Percentiles rank a stretch among this genome's conserved stretches.
phyloP scores from a whole-genome alignment of 306 rosid genomes.

The Notholithocarpus densiflorus region DNA sequence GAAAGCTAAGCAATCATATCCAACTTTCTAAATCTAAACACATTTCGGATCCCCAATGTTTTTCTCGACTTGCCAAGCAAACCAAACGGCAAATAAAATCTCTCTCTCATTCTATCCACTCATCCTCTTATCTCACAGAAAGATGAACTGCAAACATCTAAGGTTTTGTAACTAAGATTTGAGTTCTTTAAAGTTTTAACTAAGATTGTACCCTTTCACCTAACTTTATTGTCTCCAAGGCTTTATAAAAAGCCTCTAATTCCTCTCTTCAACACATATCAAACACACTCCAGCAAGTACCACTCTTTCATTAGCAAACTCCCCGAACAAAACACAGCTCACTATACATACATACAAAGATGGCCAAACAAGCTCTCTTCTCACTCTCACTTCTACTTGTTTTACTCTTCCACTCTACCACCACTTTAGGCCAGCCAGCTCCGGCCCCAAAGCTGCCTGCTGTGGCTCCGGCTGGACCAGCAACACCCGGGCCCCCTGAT shows the following conservation, averaged over 20 bases:
- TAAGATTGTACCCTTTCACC: slow-evolving; percentile 8
- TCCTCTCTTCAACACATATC: slow-evolving; percentile 18
- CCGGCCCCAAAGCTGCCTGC: slow-evolving; percentile 32
- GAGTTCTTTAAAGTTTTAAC: not conserved
- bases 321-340: not conserved
- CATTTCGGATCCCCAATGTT: not conserved
- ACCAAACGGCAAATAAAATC: slow-evolving; percentile 12
- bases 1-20: not conserved
- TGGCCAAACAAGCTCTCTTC: slow-evolving; percentile 14
- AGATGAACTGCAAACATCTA: slow-evolving; percentile 3
- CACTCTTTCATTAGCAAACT: not conserved
- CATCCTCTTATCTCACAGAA: slow-evolving; percentile 28
- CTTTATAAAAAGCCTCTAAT: slow-evolving; percentile 28
- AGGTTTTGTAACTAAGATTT: not conserved
- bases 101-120: slow-evolving; percentile 7
- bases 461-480: not conserved
- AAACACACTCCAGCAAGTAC: not conserved
- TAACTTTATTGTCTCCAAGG: not conserved
- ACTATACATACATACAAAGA: slow-evolving; percentile 6
- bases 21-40: not conserved
- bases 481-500: slow-evolving; percentile 41
- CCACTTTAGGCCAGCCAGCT: slow-evolving; percentile 31
- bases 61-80: slow-evolving; percentile 43
- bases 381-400: slow-evolving; percentile 32
- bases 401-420: slow-evolving; percentile 17